Base-by-base conservation (phyloP, 2,329 filamentous ascomycete species). In the Penicillium oxalicum region DNA sequence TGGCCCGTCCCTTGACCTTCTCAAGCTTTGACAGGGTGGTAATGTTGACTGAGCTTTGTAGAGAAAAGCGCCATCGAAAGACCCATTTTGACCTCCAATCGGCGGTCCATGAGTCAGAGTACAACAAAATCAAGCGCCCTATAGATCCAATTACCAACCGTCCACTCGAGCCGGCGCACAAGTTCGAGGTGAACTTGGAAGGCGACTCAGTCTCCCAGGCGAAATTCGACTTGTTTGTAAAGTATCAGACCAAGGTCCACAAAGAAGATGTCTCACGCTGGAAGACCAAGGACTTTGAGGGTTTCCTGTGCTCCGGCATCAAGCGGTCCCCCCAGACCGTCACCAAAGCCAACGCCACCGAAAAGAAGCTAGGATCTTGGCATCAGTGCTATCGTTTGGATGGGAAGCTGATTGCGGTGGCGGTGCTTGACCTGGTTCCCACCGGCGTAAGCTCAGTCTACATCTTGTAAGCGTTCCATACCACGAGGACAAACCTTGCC, bases 341-440 rank as follows among this genome's bases (percentile, higher is more conserved):
- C 36, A 53, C 50, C 24, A 66, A 66, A 34, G 51, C 61, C 8
- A 63, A 63, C 35, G 65, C 64, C 4, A 64, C 58, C n/a, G 68
- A 72, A 39, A 67, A 70, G 52, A 74, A 69, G 52, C 57, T 75
- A 4, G 74, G 74, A 0, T 76, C 74, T 13, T 76, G 73, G 62
- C 74, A 77, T 54, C 74, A 76, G 50, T 76, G 73, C 56, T 77
- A 77, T 53, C 70, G 74, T 27, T 56, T 77, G 24, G 74, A 77
- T 60, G 74, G 74, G 9, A 69, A 70, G 45, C 62, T 77, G 38
- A 69, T 77, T 46, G 74, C 74, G 1, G 71, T 77, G 34, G 74
- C 69, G 6, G 74, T 77, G 7, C 59, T 77, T 41, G 74, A 77
- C 49, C 54, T 77, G 25, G 59, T 76, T 35, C 74, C 73, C 0